These are phyloP conservation scores for Alternaria sp. DNA, from an alignment of 2,329 filamentous ascomycete genomes.

Conservation along the genomic window DNA sequence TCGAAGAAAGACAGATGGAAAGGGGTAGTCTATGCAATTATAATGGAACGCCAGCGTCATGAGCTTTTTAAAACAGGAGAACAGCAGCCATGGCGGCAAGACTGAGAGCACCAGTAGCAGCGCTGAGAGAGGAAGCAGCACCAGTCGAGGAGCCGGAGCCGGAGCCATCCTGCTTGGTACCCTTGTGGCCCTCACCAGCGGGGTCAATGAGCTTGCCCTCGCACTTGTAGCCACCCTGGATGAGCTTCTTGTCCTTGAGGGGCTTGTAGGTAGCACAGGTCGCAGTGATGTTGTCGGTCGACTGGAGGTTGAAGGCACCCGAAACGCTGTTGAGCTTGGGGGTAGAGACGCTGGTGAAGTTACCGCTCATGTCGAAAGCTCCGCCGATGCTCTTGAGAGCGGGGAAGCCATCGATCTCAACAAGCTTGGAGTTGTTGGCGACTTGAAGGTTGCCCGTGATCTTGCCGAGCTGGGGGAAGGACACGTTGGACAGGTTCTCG, in stretches of 20 bases:
- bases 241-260: slow-evolving; percentile 54
- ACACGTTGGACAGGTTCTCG: slow-evolving; percentile 72
- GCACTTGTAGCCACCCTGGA: slow-evolving; percentile 55
- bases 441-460: slow-evolving; percentile 84
- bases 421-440: slow-evolving; percentile 85
- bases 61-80: slow-evolving; percentile 56
- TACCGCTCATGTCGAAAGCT: slow-evolving; percentile 84
- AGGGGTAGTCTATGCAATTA: slow-evolving; percentile 53
- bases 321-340: slow-evolving; percentile 61
- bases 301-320: slow-evolving; percentile 62
- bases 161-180: slow-evolving; percentile 39
- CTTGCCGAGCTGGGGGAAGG: slow-evolving; percentile 71
- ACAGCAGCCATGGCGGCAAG: slow-evolving; percentile 59
- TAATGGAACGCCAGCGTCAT: slow-evolving; percentile 49
- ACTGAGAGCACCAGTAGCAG: slow-evolving; percentile 54
- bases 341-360: slow-evolving; percentile 80
- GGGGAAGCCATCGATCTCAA: slow-evolving; percentile 71
- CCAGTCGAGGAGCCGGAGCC: slow-evolving; percentile 39
- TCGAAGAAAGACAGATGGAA: slow-evolving; percentile 46
- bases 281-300: slow-evolving; percentile 52
- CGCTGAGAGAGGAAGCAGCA: slow-evolving; percentile 54
- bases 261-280: slow-evolving; percentile 57
- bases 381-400: slow-evolving; percentile 74
- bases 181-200: slow-evolving; percentile 47
- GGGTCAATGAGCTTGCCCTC: slow-evolving; percentile 50